Evolutionary conservation across 345 rosid species (phyloP).

Genomic region (Rhizophora apiculata): DNA sequence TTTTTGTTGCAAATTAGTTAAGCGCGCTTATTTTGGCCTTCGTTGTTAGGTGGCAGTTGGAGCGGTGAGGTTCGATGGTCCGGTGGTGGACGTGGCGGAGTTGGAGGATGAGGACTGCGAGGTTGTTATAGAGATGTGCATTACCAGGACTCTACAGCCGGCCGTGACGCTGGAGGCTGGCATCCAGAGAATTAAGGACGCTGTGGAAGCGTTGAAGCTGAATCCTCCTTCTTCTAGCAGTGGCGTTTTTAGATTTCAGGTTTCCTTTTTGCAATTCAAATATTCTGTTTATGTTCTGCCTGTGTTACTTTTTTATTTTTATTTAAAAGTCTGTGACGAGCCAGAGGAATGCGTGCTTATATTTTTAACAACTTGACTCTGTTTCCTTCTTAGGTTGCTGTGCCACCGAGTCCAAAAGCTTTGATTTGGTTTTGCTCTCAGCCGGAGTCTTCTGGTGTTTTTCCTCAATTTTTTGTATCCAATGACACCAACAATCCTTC

Average conservation of each 20-base stretch:
- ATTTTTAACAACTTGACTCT: background rate
- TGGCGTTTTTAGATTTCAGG: conserved; percentile 76
- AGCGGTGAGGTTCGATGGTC: conserved; percentile 62
- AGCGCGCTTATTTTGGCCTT: too few relatives aligned
- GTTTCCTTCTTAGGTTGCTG: conserved; percentile 50
- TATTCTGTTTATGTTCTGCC: background rate
- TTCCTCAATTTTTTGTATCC: conserved; percentile 77
- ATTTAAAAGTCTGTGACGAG: background rate
- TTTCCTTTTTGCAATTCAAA: conserved; percentile 8
- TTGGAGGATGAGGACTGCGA: conserved; percentile 43
- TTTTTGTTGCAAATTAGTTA: background rate
- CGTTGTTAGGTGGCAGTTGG: conserved; percentile 22
- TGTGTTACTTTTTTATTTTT: background rate
- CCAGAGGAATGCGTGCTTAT: background rate
- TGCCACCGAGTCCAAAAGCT: conserved; percentile 88
- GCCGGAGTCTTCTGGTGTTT: conserved; percentile 48
- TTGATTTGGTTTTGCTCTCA: conserved; percentile 77
- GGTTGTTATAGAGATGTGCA: conserved; percentile 55
- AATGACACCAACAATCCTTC: conserved; percentile 49
- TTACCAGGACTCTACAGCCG: conserved; percentile 67
- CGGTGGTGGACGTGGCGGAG: conserved; percentile 32
- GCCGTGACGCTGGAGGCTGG: conserved; percentile 79
- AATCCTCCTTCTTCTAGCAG: conserved; percentile 54
- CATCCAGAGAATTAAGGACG: conserved; percentile 49
- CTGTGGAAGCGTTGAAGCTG: conserved; percentile 53